Evolutionary conservation across 257 asterid genomes (phyloP).

Genomic region (Pogostemon cablin): DNA sequence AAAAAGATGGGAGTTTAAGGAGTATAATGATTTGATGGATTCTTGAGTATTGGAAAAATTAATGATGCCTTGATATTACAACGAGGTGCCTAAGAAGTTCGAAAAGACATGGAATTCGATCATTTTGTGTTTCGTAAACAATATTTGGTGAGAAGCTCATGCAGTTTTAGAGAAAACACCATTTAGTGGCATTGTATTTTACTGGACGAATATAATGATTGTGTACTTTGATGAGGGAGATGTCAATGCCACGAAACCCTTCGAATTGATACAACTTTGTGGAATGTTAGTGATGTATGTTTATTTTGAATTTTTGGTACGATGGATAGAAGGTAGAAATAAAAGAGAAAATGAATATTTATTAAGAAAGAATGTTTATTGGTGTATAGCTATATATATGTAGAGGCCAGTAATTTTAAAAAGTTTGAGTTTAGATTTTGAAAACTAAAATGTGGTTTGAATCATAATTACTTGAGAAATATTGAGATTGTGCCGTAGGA

Average conservation of each 20-base stretch:
- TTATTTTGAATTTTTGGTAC: too few relatives aligned
- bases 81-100: constrained; percentile 51
- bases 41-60: constrained; percentile 42
- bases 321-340: too few relatives aligned
- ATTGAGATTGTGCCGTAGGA: too few relatives aligned
- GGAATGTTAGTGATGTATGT: constrained; percentile 40
- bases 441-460: too few relatives aligned
- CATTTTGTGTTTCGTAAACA: constrained; percentile 47
- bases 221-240: constrained; percentile 58
- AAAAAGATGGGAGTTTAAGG: constrained; percentile 53
- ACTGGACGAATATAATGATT: constrained; percentile 58
- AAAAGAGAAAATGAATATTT: too few relatives aligned
- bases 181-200: constrained; percentile 41
- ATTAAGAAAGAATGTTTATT: too few relatives aligned
- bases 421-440: too few relatives aligned
- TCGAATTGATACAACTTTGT: constrained; percentile 50
- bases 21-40: constrained; percentile 47
- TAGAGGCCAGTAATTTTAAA: too few relatives aligned
- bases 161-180: constrained; percentile 51
- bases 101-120: constrained; percentile 53
- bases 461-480: too few relatives aligned
- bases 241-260: constrained; percentile 44
- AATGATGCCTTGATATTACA: constrained; percentile 52
- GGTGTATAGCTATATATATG: too few relatives aligned
- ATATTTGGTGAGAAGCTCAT: constrained; percentile 56